Evolutionary conservation across 2,329 filamentous ascomycete species (phyloP), one percentile per base, ranked within the genome.

Genomic region (Pyrenophora teres): DNA sequence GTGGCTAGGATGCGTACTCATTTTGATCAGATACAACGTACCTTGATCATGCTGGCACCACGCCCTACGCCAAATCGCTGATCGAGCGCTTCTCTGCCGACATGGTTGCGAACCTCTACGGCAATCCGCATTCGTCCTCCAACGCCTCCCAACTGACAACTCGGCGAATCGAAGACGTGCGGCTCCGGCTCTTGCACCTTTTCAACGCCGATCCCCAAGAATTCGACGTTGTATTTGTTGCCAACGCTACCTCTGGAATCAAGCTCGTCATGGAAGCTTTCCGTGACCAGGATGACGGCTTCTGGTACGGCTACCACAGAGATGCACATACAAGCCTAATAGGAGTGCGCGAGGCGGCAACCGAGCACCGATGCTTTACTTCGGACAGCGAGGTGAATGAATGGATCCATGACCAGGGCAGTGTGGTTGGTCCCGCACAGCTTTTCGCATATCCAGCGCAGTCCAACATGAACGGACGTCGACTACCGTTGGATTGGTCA

Each of bases 41-140:
- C 72, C 86, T 97, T 50, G 93, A 97, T 65, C 92, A 97, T 87
- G 92, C 92, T 0, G 93, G 92, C n/a, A 90, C 90, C n/a, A 93
- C 92, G 0, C 79, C 89, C 1, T 90, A 89, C 68, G 80, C 91
- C 36, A 93, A 88, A 71, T 92, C 89, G 25, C 76, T 94, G 19
- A 86, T 97, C 72, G 88, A 93, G 59, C 80, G 77, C 19, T 96
- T 96, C 74, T 85, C 90, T 7, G 73, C 77, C n/a, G 89, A 94
- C 53, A 87, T 97, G 81, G 87, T 87, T 21, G 79, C 83, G 3
- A 89, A 86, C 63, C 78, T 97, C 0, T 92, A 92, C 62, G 93
- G 92, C 32, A 97, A 97, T 57, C 93, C 93, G 0, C 93, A 97
- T 74, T 97, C 93, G 0, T 87, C 85, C 42, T 96, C 92, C 2